phyloP scores from a whole-genome alignment of 495 filamentous ascomycete species.

The Annulohypoxylon nitens region DNA sequence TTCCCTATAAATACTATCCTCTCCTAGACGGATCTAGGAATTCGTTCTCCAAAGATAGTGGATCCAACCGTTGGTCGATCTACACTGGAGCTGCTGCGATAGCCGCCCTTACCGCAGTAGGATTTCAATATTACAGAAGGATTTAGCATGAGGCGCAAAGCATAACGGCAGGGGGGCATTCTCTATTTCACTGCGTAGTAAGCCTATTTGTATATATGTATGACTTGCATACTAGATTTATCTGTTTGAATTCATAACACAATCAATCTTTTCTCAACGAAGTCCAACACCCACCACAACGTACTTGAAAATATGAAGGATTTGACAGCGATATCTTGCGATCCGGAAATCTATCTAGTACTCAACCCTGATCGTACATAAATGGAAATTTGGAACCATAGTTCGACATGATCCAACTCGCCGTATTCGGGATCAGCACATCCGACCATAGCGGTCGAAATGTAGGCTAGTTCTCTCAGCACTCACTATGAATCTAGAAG shows the following conservation, averaged over 20 bases:
- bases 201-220: neutral
- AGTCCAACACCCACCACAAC: neutral
- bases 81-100: neutral
- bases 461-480: neutral
- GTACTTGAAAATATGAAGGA: no score
- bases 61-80: slow-evolving; percentile 8
- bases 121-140: slow-evolving; percentile 32
- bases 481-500: slow-evolving; percentile 9
- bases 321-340: slow-evolving; percentile 1
- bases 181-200: neutral
- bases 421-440: neutral
- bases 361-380: neutral
- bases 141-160: neutral
- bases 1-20: slow-evolving; percentile 35
- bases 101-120: slow-evolving; percentile 28
- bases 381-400: neutral
- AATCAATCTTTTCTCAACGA: neutral
- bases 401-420: neutral
- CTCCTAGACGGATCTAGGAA: slow-evolving; percentile 5
- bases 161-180: neutral
- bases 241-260: neutral
- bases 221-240: neutral
- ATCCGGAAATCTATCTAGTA: neutral
- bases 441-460: slow-evolving; percentile 14
- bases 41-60: neutral